A percentile compares a stretch with the other conserved stretches of the same genome.
phyloP scores from a whole-genome alignment of 73 alveolate genomes.

The Paramecium caudatum region DNA sequence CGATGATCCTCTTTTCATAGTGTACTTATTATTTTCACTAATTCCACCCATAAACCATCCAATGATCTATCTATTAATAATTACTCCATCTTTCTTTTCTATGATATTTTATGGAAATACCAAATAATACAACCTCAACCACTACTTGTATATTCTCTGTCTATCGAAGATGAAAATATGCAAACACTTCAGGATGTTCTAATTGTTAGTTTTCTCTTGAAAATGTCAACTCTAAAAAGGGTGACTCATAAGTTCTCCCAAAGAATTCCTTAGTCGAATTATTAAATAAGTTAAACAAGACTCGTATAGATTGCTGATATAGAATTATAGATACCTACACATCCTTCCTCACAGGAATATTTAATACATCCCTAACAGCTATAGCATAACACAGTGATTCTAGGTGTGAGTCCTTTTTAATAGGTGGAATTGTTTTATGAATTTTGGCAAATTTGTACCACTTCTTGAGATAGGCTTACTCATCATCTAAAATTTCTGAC shows the following conservation, averaged over 20 bases:
- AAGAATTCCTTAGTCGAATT: not conserved
- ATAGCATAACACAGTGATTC: constrained; percentile 21
- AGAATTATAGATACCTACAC: not conserved
- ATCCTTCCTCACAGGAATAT: not conserved
- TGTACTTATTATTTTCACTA: constrained; percentile 1
- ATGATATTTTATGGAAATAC: not conserved
- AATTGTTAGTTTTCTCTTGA: not conserved
- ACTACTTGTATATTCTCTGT: not conserved
- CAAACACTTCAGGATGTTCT: constrained; percentile 8
- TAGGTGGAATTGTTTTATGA: constrained; percentile 55
- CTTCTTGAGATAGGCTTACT: constrained; percentile 9
- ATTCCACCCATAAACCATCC: constrained; percentile 57
- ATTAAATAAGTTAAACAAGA: constrained; percentile 34
- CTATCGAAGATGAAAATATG: constrained; percentile 25
- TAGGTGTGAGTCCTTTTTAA: not conserved
- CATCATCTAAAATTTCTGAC: constrained; percentile 45
- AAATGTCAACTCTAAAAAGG: constrained; percentile 3
- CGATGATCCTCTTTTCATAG: constrained; percentile 44
- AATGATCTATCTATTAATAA: not conserved
- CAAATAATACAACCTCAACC: constrained; percentile 28
- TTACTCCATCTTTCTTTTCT: constrained; percentile 51
- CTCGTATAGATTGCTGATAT: not conserved
- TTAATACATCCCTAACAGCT: not conserved
- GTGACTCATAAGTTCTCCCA: constrained; percentile 65
- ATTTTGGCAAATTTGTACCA: constrained; percentile 58